A percentile compares a stretch with the other conserved stretches of the same genome.
These are phyloP conservation scores for Rhynchosporium agropyri DNA, from an alignment of 2,329 filamentous ascomycete species.

Conservation along the genomic window DNA sequence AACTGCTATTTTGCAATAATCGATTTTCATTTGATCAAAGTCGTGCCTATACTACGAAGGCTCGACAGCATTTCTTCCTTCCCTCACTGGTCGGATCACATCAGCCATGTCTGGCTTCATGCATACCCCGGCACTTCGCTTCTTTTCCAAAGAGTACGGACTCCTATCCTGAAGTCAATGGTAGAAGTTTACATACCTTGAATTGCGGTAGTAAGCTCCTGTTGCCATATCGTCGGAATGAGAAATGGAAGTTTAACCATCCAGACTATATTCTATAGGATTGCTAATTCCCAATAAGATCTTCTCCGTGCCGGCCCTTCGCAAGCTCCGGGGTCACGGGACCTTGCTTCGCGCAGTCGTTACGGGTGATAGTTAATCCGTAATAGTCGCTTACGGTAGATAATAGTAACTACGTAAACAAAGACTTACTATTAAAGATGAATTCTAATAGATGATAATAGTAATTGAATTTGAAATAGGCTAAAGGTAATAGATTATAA, in stretches of 20 bases:
- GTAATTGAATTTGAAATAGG: no score
- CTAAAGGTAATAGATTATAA: no score
- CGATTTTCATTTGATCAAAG: neutral
- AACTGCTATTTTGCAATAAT: neutral
- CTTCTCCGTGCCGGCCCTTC: no score
- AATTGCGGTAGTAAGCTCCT: neutral
- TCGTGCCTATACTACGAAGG: slow-evolving; percentile 13
- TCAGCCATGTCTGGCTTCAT: slow-evolving; percentile 11
- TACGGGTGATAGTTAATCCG: no score
- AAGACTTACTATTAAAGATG: no score
- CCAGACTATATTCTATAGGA: neutral
- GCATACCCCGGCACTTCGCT: slow-evolving; percentile 9
- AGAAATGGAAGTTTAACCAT: neutral
- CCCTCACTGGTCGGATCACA: slow-evolving; percentile 10
- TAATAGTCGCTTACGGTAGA: no score
- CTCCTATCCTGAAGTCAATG: neutral
- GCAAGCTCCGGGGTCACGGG: no score
- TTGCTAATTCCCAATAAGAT: neutral
- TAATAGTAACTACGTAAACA: no score
- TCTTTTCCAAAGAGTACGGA: neutral
- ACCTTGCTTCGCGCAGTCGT: no score
- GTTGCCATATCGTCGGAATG: neutral
- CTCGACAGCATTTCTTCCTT: neutral
- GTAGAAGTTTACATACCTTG: neutral
- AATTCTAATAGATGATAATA: no score